Conservation (phyloP, 2,329 filamentous ascomycete species). For the Lasiodiplodia sp. region DNA sequence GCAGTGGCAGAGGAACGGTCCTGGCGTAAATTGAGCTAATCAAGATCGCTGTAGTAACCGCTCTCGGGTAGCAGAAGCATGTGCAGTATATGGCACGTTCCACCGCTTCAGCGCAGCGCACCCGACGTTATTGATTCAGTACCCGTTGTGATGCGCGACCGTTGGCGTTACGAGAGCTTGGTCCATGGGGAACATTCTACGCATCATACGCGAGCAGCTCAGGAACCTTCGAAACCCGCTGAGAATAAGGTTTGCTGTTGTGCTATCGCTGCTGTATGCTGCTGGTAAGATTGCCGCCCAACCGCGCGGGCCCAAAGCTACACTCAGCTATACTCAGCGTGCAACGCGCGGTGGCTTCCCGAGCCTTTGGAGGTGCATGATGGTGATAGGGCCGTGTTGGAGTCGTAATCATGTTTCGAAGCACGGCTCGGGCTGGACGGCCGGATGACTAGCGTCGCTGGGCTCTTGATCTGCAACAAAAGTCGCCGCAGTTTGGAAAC, state of each 20-base stretch:
- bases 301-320: not conserved
- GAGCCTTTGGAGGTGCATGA: not conserved
- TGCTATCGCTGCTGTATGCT: conserved; percentile 5
- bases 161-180: conserved; percentile 17
- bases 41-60: conserved; percentile 17
- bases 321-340: not conserved
- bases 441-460: not conserved
- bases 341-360: not conserved
- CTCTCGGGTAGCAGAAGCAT: conserved; percentile 9
- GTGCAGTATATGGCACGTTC: conserved; percentile 23
- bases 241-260: conserved; percentile 13
- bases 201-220: not conserved
- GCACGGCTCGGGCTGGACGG: not conserved
- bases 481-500: conserved; percentile 11
- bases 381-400: conserved; percentile 11
- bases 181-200: conserved; percentile 17
- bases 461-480: conserved; percentile 18
- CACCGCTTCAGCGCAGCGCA: conserved; percentile 6
- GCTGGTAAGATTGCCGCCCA: not conserved
- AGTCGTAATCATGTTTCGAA: conserved; percentile 11
- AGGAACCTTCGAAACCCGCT: conserved; percentile 7
- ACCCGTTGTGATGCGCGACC: conserved; percentile 9
- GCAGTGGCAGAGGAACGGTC: conserved; percentile 20
- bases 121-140: conserved; percentile 16
- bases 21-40: conserved; percentile 22